These are phyloP conservation scores for Pseudomonodictys pantanalensis DNA, from an alignment of 495 filamentous ascomycete species.

Conservation along the genomic window DNA sequence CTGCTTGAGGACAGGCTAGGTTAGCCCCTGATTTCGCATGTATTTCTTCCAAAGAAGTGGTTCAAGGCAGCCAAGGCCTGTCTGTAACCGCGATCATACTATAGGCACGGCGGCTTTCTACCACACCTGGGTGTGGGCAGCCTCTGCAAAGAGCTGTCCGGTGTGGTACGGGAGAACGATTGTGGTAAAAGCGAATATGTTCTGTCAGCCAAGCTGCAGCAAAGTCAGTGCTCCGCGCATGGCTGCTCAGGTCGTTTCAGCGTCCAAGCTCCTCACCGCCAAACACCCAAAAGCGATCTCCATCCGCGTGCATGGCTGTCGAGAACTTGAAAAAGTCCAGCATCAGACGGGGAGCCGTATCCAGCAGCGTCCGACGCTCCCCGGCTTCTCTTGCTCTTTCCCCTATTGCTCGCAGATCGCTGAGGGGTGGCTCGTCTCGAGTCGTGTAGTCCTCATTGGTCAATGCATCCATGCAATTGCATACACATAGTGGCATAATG, in stretches of 20 bases:
- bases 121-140: no score
- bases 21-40: constrained; percentile 1
- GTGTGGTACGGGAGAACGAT: no score
- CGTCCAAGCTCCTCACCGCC: constrained; percentile 15
- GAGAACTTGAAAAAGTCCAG: background rate
- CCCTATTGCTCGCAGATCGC: constrained; percentile 24
- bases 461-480: background rate
- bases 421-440: constrained; percentile 4
- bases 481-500: constrained; percentile 17
- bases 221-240: constrained; percentile 12
- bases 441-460: constrained; percentile 9
- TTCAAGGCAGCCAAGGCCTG: background rate
- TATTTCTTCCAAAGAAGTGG: constrained; percentile 9
- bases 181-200: no score
- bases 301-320: background rate
- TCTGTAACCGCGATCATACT: constrained; percentile 1
- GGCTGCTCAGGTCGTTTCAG: background rate
- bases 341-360: background rate
- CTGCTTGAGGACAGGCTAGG: constrained; percentile 69
- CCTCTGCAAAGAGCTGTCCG: no score
- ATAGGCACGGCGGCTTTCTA: constrained; percentile 5
- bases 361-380: background rate
- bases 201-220: background rate
- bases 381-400: background rate
- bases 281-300: background rate